Percentiles rank a stretch among this genome's conserved stretches.
These are phyloP conservation scores for Geotrichum fermentans DNA, from an alignment of 1,139 yeast species.

Conservation along the genomic window DNA sequence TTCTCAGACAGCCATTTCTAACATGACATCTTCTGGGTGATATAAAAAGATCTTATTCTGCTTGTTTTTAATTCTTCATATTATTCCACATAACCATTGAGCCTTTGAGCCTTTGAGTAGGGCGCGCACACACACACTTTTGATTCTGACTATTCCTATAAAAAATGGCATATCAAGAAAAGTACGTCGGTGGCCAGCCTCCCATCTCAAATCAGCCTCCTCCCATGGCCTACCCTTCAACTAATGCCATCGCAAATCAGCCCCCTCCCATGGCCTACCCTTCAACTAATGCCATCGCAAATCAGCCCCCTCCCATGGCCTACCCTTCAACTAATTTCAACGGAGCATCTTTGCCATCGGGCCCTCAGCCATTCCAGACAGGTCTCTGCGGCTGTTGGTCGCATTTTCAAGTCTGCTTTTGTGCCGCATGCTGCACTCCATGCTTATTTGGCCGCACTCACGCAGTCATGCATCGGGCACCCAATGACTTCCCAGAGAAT, in stretches of 20 bases:
- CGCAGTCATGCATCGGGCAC: not conserved
- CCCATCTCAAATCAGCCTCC: not conserved
- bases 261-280: not conserved
- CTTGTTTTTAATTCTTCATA: no score
- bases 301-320: not conserved
- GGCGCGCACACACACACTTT: no score
- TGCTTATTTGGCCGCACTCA: constrained; percentile 11
- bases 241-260: not conserved
- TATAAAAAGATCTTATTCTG: no score
- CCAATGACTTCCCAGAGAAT: not conserved
- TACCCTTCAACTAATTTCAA: not conserved
- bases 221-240: not conserved
- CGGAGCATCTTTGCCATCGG: not conserved
- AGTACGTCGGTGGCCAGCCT: no score
- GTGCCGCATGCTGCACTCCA: constrained; percentile 10
- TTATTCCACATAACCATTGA: no score
- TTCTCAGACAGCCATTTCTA: no score
- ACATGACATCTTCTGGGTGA: no score
- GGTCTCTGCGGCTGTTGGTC: constrained; percentile 12
- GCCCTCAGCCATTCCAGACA: not conserved
- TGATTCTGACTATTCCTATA: no score
- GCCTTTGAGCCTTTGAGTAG: no score
- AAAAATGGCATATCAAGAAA: no score
- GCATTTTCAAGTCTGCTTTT: not conserved
- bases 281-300: not conserved